Evolutionary conservation across 2,329 filamentous ascomycete species (phyloP).

Genomic region (Diaporthe amygdali): DNA sequence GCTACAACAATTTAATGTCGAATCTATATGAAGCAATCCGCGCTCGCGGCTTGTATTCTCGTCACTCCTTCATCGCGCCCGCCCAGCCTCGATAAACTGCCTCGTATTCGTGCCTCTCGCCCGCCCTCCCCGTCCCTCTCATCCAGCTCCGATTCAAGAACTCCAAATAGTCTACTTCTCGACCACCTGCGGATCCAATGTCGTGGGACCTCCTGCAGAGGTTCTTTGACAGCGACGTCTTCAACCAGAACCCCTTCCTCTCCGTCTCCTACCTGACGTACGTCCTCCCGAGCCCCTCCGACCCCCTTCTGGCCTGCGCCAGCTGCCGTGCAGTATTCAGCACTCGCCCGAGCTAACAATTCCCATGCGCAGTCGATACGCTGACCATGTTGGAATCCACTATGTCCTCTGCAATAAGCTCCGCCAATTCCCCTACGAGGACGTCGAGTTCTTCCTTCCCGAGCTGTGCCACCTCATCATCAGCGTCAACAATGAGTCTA

Average conservation of each 20-base stretch:
- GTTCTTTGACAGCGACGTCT: conserved; percentile 93
- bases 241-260: conserved; percentile 89
- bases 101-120: background rate
- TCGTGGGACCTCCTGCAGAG: conserved; percentile 88
- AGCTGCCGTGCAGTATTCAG: conserved; percentile 16
- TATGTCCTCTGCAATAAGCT: conserved; percentile 89
- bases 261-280: conserved; percentile 89
- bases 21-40: conserved; percentile 45
- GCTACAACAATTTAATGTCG: conserved; percentile 33
- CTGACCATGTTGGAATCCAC: conserved; percentile 88
- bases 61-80: conserved; percentile 32
- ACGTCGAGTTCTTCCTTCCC: conserved; percentile 91
- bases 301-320: conserved; percentile 9
- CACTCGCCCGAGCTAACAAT: conserved; percentile 18
- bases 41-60: conserved; percentile 33
- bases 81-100: conserved; percentile 26
- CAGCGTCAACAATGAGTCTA: conserved; percentile 88
- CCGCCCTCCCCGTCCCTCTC: background rate
- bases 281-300: conserved; percentile 44
- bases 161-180: conserved; percentile 6
- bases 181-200: conserved; percentile 52
- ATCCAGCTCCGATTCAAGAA: conserved; percentile 27
- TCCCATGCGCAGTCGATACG: conserved; percentile 70
- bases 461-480: conserved; percentile 88
- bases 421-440: conserved; percentile 86